Evolutionary conservation across 306 rosid species (phyloP).

Genomic region (Cucurbita argyrosperma): DNA sequence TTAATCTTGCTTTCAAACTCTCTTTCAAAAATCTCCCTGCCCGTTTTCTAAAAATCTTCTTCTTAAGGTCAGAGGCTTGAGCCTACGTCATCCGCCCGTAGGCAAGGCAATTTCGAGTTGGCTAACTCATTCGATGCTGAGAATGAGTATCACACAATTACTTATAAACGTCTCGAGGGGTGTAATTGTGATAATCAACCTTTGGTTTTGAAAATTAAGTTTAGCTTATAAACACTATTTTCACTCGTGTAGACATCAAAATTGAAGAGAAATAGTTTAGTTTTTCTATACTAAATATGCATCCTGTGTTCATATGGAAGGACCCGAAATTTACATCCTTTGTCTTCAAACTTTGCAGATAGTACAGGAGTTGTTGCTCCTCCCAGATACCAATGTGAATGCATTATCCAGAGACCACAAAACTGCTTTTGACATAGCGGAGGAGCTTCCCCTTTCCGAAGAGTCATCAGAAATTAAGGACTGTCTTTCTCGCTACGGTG

Average conservation of each 20-base stretch:
- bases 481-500: conserved; percentile 45
- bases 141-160: no score
- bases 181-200: no score
- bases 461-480: conserved; percentile 68
- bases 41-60: no score
- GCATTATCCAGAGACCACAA: conserved; percentile 89
- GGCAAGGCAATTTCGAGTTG: no score
- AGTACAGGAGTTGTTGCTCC: conserved; percentile 60
- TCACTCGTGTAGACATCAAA: neutral
- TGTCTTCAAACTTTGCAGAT: conserved; percentile 43
- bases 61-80: no score
- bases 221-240: neutral
- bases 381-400: conserved; percentile 86
- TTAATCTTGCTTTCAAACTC: no score
- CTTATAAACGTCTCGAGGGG: no score
- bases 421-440: conserved; percentile 96
- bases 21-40: no score
- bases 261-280: no score
- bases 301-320: neutral
- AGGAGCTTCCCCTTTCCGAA: conserved; percentile 73
- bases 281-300: neutral
- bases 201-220: neutral
- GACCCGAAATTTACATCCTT: neutral
- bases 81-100: no score
- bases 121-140: no score